A percentile compares a stretch with the other conserved stretches of the same genome.
Evolutionary conservation across 1,139 yeast species (phyloP).

Genomic region (Scheffersomyces titani): DNA sequence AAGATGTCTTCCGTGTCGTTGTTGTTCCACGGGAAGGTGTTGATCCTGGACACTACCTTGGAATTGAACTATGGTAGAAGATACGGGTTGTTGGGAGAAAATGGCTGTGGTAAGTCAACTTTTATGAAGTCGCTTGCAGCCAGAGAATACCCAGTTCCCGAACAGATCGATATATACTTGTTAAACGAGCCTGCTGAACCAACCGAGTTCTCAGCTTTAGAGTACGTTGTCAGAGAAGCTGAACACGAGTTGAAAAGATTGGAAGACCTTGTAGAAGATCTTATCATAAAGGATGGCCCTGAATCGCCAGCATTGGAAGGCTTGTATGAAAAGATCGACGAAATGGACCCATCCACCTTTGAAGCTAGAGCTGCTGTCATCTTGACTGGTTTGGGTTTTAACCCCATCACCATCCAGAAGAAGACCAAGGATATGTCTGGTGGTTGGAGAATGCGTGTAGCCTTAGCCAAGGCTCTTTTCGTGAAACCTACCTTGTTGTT

Average conservation of each 20-base stretch:
- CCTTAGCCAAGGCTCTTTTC: conserved; percentile 81
- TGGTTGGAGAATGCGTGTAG: conserved; percentile 95
- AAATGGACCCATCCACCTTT: conserved; percentile 93
- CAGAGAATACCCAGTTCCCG: conserved; percentile 95
- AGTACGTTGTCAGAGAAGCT: conserved; percentile 96
- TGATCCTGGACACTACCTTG: conserved; percentile 85
- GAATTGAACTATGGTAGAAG: conserved; percentile 97
- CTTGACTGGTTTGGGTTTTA: conserved; percentile 96
- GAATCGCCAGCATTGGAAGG: conserved; percentile 86
- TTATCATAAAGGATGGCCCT: conserved; percentile 90
- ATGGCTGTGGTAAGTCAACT: conserved; percentile 99
- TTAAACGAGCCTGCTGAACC: conserved; percentile 98
- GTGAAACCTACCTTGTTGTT: conserved; percentile 85
- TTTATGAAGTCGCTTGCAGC: conserved; percentile 91
- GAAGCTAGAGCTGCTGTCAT: conserved; percentile 96
- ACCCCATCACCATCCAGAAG: conserved; percentile 71
- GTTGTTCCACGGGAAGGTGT: conserved; percentile 95
- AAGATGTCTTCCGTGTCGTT: conserved; percentile 88
- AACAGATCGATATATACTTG: conserved; percentile 83
- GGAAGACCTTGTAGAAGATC: conserved; percentile 89
- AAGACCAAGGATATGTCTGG: conserved; percentile 99
- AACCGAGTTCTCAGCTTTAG: conserved; percentile 86
- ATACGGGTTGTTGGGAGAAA: conserved; percentile 95
- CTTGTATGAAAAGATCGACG: conserved; percentile 92
- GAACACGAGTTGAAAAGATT: conserved; percentile 87